Base-by-base conservation (phyloP, 345 rosid species). In the Euclidium syriacum region DNA sequence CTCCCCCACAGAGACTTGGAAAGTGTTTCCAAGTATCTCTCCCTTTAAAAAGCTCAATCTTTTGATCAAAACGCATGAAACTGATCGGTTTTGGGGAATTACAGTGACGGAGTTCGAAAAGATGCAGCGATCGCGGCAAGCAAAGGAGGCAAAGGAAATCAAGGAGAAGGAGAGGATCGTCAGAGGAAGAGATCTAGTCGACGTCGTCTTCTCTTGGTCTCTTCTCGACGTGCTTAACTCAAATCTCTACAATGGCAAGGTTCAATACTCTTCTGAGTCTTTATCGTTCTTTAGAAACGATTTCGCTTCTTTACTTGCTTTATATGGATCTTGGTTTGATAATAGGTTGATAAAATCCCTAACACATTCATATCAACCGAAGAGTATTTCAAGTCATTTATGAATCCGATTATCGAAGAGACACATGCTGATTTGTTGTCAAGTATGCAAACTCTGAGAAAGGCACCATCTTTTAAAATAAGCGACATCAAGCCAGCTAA, bases 291-390 rank as follows among this genome's bases (percentile, higher is more conserved):
- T 35, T 57, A 7, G 40, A 40, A 20, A 25, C 23, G n/a, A n/a
- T n/a, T n/a, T n/a, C n/a, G n/a, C 48, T n/a, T 39, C 7, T 8
- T n/a, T 24, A 15, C n/a, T n/a, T n/a, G n/a, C 43, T 5, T 42
- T 29, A 25, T 5, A n/a, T 61, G 15, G 29, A 55, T 34, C 52
- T 43, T 35, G 58, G 49, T 44, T 23, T n/a, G n/a, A n/a, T 26
- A 19, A n/a, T 70, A 80, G 84, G 77, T 77, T 5, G 30, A n/a
- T 4, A 68, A 71, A 41, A 80, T 80, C n/a, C 84, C 81, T 4
- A 39, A 14, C 16, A 80, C 73, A 42, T 77, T 77, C 44, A 3
- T 16, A 8, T 64, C 77, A 10, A 52, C 50, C 7, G n/a, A 6
- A 15, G 52, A 70, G 26, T 80, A 77, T 56, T 40, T 71, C 0